These are phyloP conservation scores for Alternaria sp. DNA, from an alignment of 2,329 filamentous ascomycete species.

Conservation along the genomic window DNA sequence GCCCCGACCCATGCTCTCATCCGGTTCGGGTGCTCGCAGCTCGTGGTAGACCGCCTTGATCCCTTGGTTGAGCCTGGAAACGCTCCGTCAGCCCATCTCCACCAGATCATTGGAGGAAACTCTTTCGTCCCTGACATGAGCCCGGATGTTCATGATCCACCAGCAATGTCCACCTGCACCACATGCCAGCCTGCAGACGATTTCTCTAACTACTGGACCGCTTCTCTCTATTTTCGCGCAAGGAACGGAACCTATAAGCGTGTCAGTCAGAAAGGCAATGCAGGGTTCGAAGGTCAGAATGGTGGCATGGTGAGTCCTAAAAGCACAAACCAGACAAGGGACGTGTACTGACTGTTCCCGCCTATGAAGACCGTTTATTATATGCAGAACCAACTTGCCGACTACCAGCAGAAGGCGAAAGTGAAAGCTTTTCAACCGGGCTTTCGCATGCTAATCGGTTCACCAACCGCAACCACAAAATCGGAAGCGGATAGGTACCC, in stretches of 20 bases:
- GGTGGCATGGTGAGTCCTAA: constrained; percentile 29
- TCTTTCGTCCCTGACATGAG: constrained; percentile 35
- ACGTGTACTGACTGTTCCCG: neutral
- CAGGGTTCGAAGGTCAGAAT: constrained; percentile 36
- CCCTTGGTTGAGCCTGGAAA: constrained; percentile 36
- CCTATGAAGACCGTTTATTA: constrained; percentile 32
- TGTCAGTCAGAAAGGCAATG: constrained; percentile 34
- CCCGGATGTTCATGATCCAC: constrained; percentile 28
- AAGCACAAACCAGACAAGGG: neutral
- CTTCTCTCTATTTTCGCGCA: constrained; percentile 34
- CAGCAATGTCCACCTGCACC: constrained; percentile 35
- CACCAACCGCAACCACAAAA: constrained; percentile 28
- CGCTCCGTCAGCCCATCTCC: constrained; percentile 32
- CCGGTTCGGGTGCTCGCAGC: constrained; percentile 39
- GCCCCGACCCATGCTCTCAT: constrained; percentile 33
- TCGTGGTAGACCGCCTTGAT: constrained; percentile 39
- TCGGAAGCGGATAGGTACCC: constrained; percentile 51
- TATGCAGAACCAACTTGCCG: constrained; percentile 39
- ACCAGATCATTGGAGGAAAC: constrained; percentile 41
- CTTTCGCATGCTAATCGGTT: constrained; percentile 43
- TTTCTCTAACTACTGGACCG: constrained; percentile 39
- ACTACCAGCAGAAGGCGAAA: constrained; percentile 42
- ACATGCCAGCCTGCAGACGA: constrained; percentile 33
- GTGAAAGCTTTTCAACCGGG: constrained; percentile 54
- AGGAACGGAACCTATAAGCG: constrained; percentile 38